Base-by-base conservation (phyloP, 352 stramenopile species). In the Phytophthora podocarpi region DNA sequence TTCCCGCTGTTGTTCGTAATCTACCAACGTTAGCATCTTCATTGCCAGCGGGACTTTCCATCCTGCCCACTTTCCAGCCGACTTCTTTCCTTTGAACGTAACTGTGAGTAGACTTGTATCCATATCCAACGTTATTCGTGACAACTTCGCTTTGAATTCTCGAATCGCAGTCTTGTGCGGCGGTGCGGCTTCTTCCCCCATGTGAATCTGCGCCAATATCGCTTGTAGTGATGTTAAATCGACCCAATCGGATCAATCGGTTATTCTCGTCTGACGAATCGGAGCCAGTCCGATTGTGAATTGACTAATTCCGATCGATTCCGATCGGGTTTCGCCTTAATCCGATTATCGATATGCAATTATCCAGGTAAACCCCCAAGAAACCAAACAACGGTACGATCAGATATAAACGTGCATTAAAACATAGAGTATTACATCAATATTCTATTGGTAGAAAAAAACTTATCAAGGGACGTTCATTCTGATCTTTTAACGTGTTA, bases 221-320 rank as follows among this genome's bases (percentile, higher is more conserved):
- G 18, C 27, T 5, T 31, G 5, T 47, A 49, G 41, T 6, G 41
- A n/a, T 49, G 41, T 36, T 49, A 49, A 49, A 36, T 36, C 41
- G 41, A 49, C 24, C 5, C 15, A 35, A 49, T 49, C 41, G 41
- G 41, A 49, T 34, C 27, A 24, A n/a, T 35, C 26, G 13, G 16
- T 21, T 35, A 49, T 35, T 24, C 24, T 18, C 40, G 40, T 34
- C 24, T 48, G 40, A 48, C 40, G n/a, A n/a, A n/a, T n/a, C n/a
- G n/a, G n/a, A n/a, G n/a, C n/a, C 1, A 49, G 35, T 24, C 23
- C 0, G 26, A 31, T 31, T 26, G n/a, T 34, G 24, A 23, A 49
- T 23, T 13, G 41, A 49, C 24, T 35, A 26, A 48, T 31, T 48
- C 40, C 24, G 40, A 48, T 26, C 6, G 40, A 48, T 18, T 48